These are phyloP conservation scores for Geotrichum candidum DNA, from an alignment of 1,139 yeast genomes.

Conservation along the genomic window DNA sequence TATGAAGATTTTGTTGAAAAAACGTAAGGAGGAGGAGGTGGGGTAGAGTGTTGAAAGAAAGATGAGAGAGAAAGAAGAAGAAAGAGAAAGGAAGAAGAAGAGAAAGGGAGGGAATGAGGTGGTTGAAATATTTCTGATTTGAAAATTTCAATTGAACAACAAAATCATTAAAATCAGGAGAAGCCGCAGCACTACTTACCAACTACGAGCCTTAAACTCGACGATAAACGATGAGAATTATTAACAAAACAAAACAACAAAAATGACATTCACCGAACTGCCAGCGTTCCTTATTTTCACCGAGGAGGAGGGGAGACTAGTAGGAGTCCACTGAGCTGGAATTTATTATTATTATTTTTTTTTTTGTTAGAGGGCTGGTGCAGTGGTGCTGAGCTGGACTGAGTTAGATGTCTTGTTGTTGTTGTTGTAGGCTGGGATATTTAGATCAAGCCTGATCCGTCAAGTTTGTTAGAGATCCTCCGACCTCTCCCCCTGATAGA, in stretches of 20 bases:
- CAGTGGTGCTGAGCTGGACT: too few species aligned
- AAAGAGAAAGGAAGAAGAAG: background rate
- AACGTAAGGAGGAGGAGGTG: background rate
- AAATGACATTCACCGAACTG: background rate
- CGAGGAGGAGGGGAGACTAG: background rate
- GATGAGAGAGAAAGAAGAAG: background rate
- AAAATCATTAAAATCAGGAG: background rate
- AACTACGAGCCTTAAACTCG: background rate
- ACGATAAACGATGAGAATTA: background rate
- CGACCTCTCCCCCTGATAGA: too few species aligned
- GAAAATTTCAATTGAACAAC: background rate
- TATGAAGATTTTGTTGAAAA: constrained; percentile 12
- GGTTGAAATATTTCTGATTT: background rate
- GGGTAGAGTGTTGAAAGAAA: background rate
- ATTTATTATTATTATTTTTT: background rate
- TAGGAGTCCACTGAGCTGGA: background rate
- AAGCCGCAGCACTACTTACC: background rate
- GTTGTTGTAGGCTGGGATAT: too few species aligned
- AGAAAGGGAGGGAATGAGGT: background rate
- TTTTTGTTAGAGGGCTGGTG: too few species aligned
- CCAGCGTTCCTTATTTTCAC: background rate
- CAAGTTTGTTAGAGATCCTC: too few species aligned
- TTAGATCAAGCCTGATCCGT: too few species aligned
- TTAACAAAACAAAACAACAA: background rate
- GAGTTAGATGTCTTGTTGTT: too few species aligned